Percentiles rank a stretch among this genome's conserved stretches.
These are phyloP conservation scores for Melastoma candidum DNA, from an alignment of 441 rosid genomes.

Conservation along the genomic window DNA sequence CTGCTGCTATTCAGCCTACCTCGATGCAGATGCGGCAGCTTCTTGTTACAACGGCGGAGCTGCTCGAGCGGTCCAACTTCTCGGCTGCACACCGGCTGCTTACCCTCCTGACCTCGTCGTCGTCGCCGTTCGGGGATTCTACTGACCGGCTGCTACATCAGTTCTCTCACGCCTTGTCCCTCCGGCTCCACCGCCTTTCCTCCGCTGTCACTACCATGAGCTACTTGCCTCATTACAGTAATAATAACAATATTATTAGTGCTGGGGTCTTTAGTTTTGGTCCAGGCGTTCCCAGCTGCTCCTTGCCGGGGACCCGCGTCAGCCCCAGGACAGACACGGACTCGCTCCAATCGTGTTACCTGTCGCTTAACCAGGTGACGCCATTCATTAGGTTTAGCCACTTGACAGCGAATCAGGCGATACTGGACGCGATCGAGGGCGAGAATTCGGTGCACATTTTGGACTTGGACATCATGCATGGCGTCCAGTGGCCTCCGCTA, in stretches of 20 bases:
- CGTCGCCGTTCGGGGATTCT: constrained; percentile 78
- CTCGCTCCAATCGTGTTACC: constrained; percentile 57
- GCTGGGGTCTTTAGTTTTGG: no score
- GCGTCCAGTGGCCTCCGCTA: constrained; percentile 96
- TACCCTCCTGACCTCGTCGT: constrained; percentile 39
- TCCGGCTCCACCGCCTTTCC: constrained; percentile 30
- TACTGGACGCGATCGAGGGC: constrained; percentile 62
- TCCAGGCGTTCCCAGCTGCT: not conserved
- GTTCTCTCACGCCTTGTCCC: constrained; percentile 61
- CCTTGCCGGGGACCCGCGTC: constrained; percentile 8
- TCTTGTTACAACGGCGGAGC: constrained; percentile 57
- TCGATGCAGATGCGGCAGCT: constrained; percentile 55
- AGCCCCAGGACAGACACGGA: constrained; percentile 4
- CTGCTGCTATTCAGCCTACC: no score
- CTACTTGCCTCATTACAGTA: not conserved
- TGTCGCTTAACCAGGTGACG: constrained; percentile 74
- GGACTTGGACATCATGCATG: constrained; percentile 89
- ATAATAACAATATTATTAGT: no score
- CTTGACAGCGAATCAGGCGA: constrained; percentile 90
- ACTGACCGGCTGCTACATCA: constrained; percentile 59
- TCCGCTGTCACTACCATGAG: constrained; percentile 18
- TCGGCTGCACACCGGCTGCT: constrained; percentile 58
- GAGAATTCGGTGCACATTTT: constrained; percentile 59
- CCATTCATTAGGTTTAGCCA: constrained; percentile 84
- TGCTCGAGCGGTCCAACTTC: constrained; percentile 59